Conservation (phyloP, 176 grass and related monocot species). For the Zea luxurians region DNA sequence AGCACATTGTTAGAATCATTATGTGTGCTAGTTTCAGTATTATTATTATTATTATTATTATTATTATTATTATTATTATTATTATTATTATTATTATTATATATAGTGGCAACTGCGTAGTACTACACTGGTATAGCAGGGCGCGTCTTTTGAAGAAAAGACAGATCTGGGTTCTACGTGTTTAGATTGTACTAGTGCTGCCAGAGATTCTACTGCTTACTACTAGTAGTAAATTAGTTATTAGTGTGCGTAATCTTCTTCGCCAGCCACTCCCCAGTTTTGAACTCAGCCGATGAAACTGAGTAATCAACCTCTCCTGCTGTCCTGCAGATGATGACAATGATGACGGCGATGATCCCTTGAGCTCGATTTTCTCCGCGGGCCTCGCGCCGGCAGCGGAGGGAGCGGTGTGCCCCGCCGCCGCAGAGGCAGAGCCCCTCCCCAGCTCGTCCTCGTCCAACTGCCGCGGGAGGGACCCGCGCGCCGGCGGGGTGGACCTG, state of each 20-base stretch:
- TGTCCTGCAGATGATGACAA: neutral
- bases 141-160: conserved; percentile 49
- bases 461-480: conserved; percentile 37
- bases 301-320: neutral
- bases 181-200: conserved; percentile 39
- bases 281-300: neutral
- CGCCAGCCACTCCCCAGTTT: neutral
- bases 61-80: no score
- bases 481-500: neutral
- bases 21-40: neutral
- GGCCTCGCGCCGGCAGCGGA: conserved; percentile 32
- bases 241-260: conserved; percentile 31
- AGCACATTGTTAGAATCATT: neutral
- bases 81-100: no score
- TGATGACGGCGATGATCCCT: conserved; percentile 45
- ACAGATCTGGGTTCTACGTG: conserved; percentile 43
- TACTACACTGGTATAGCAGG: neutral
- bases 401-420: neutral
- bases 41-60: neutral
- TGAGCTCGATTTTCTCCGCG: conserved; percentile 52
- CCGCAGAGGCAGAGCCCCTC: conserved; percentile 15
- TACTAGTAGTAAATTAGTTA: neutral
- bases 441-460: conserved; percentile 55
- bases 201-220: conserved; percentile 41
- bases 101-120: neutral